Evolutionary conservation across 768 basidiomycete species (phyloP), one percentile per base, ranked within the genome.

Genomic region (Sarcomyxa edulis): DNA sequence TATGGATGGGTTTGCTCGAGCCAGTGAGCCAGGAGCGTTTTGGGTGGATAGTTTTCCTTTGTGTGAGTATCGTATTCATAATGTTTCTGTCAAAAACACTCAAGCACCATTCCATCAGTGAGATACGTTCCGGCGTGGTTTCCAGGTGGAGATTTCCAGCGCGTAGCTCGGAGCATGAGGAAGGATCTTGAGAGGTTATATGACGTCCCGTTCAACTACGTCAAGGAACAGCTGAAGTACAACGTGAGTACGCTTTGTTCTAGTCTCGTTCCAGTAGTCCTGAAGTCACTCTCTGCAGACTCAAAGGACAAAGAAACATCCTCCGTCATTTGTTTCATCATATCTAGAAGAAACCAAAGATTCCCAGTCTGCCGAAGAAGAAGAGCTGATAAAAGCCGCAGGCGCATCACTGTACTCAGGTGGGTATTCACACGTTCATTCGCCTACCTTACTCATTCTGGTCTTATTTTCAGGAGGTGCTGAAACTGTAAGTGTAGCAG

Each of bases 11-110:
- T 64, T 62, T 37, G 51, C 59, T 0, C 31, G 40, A 12, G 61
- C 62, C 0, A 58, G 59, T 3, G 60, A 61, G 25, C 61, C 60
- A 4, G 61, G 56, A n/a, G 31, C 40, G 27, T 58, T 48, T 48
- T 54, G 49, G 56, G 56, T 58, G 3, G 58, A 59, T 44, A 54
- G 54, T 39, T 37, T 59, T 44, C 54, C 55, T 27, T 29, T 47
- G 15, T 39, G 55, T 55, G 32, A 37, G 55, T 50, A 10, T 32
- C 39, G 15, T 31, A n/a, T n/a, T n/a, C 26, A 20, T 28, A 42
- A 14, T 16, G 43, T 31, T 44, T 26, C 12, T 9, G 34, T 21
- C 6, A 19, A n/a, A n/a, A n/a, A n/a, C n/a, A n/a, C n/a, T n/a
- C n/a, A n/a, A n/a, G n/a, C n/a, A n/a, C 20, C 31, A 23, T 29